Conservation (phyloP, 140 eudicot genomes). For the Anethum foeniculum region DNA sequence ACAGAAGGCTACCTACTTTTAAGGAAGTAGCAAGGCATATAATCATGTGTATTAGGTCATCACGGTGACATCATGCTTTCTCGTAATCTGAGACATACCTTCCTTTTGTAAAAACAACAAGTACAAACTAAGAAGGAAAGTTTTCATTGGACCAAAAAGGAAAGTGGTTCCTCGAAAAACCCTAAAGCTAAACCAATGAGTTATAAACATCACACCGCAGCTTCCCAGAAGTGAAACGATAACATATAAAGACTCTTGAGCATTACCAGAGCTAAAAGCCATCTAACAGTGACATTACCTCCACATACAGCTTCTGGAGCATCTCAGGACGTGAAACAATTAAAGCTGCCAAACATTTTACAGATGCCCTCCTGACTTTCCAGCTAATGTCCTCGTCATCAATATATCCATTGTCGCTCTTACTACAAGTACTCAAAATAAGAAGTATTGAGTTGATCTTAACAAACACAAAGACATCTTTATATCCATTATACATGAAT, state of each 20-base stretch:
- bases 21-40: neutral
- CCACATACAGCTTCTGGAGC: constrained; percentile 66
- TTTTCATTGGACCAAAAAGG: neutral
- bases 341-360: constrained; percentile 84
- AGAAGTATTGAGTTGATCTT: neutral
- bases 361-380: constrained; percentile 98
- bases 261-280: neutral
- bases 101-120: neutral
- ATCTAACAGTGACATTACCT: constrained; percentile 31
- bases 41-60: neutral
- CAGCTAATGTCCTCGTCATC: constrained; percentile 98
- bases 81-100: neutral
- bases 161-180: neutral
- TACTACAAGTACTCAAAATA: constrained; percentile 46
- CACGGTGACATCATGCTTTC: neutral
- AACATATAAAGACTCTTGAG: neutral
- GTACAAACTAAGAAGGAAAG: neutral
- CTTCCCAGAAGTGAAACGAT: neutral
- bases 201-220: neutral
- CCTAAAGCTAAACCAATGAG: neutral
- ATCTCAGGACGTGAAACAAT: constrained; percentile 97
- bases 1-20: neutral
- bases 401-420: constrained; percentile 89
- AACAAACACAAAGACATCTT: no score
- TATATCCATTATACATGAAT: neutral